A percentile compares a stretch with the other conserved stretches of the same genome.
These are phyloP conservation scores for Ananas comosus DNA, from an alignment of 176 grass and related monocot genomes.

Conservation along the genomic window DNA sequence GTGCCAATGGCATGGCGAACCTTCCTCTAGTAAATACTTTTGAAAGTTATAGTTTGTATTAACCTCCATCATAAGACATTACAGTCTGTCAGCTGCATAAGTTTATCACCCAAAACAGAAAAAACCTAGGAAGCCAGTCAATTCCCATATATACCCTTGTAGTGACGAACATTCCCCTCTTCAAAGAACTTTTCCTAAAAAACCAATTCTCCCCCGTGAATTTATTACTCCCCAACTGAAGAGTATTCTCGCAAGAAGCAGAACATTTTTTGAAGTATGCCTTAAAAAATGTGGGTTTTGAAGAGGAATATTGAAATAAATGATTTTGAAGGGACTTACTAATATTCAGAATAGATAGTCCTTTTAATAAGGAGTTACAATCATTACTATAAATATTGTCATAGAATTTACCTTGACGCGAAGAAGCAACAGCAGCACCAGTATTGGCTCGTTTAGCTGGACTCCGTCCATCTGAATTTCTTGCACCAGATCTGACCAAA, in stretches of 20 bases:
- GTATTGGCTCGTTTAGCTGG: slow-evolving; percentile 57
- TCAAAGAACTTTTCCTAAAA: too few species aligned
- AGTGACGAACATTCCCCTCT: too few species aligned
- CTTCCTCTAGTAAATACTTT: not conserved
- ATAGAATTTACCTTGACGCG: slow-evolving; percentile 28
- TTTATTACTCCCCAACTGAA: too few species aligned
- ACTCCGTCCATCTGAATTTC: slow-evolving; percentile 42
- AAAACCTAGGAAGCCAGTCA: not conserved
- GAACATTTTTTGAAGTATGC: too few species aligned
- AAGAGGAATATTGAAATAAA: too few species aligned
- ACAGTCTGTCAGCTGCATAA: not conserved
- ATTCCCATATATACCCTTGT: too few species aligned
- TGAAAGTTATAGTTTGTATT: not conserved
- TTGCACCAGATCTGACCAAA: slow-evolving; percentile 40
- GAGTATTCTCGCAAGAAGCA: too few species aligned
- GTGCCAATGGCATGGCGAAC: not conserved
- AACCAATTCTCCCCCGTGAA: too few species aligned
- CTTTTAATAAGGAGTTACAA: too few species aligned
- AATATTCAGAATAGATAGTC: too few species aligned
- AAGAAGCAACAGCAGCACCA: slow-evolving; percentile 28
- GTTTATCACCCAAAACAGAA: not conserved
- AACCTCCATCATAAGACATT: not conserved
- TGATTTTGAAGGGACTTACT: too few species aligned
- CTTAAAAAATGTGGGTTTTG: too few species aligned
- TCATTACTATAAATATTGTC: not conserved